These are phyloP conservation scores for Solanum phureja DNA, from an alignment of 257 asterid genomes.

Conservation along the genomic window DNA sequence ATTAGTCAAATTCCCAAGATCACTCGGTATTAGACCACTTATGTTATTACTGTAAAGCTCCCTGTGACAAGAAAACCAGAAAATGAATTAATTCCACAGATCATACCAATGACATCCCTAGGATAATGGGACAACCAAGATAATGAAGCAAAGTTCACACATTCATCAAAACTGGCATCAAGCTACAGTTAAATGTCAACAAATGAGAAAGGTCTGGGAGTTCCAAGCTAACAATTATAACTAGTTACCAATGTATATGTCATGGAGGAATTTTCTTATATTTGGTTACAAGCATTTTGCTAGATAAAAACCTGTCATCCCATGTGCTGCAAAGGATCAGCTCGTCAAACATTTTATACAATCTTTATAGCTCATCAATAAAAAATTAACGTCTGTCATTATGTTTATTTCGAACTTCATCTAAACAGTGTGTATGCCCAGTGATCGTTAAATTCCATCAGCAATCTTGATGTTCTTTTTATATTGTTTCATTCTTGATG, in stretches of 20 bases:
- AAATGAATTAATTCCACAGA: not conserved
- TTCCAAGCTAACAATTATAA: not conserved
- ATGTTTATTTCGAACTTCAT: not conserved
- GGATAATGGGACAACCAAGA: not conserved
- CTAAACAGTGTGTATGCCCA: not conserved
- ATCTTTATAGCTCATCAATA: not conserved
- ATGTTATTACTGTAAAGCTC: constrained; percentile 93
- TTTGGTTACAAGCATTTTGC: not conserved
- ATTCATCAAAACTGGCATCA: not conserved
- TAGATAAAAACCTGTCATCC: not conserved
- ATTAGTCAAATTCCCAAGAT: constrained; percentile 91
- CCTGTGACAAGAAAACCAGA: constrained; percentile 30
- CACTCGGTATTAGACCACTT: constrained; percentile 72
- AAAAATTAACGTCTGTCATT: not conserved
- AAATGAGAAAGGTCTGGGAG: not conserved
- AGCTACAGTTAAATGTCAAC: not conserved
- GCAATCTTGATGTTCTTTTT: not conserved
- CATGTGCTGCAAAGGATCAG: not conserved
- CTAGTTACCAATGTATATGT: not conserved
- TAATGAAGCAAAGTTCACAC: not conserved
- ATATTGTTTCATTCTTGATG: not conserved
- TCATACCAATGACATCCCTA: not conserved
- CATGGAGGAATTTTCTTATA: not conserved
- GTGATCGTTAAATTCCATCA: not conserved
- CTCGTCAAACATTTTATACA: not conserved